Conservation (phyloP, 2,329 filamentous ascomycete genomes). For the Claviceps purpurea region DNA sequence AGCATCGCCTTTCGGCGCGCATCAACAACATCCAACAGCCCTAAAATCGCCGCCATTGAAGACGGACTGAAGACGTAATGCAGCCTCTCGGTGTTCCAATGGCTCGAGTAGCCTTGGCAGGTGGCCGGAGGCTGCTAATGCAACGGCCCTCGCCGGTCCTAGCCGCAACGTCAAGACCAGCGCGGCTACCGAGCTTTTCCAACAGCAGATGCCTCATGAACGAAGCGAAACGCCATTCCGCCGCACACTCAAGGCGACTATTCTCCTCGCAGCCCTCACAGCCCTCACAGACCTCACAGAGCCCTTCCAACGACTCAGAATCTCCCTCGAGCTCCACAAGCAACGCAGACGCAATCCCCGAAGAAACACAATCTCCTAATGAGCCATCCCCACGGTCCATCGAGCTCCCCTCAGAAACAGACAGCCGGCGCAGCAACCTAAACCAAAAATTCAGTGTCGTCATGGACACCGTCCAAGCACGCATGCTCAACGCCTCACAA, state of each 20-base stretch:
- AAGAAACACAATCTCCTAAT: slow-evolving; percentile 1
- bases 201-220: slow-evolving; percentile 1
- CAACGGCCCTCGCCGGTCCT: slow-evolving; percentile 2
- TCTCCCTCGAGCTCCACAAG: neutral
- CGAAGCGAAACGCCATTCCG: neutral
- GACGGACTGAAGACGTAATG: slow-evolving; percentile 12
- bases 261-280: slow-evolving; percentile 13
- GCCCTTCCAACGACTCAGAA: slow-evolving; percentile 9
- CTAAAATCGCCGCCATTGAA: neutral
- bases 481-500: slow-evolving; percentile 72
- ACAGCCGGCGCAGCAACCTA: slow-evolving; percentile 19
- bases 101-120: slow-evolving; percentile 17
- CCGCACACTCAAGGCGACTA: slow-evolving; percentile 8
- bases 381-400: neutral
- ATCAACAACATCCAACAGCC: neutral
- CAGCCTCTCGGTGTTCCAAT: slow-evolving; percentile 21
- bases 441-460: slow-evolving; percentile 29
- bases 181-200: neutral
- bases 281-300: slow-evolving; percentile 9
- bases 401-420: slow-evolving; percentile 21
- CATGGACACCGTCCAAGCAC: slow-evolving; percentile 83
- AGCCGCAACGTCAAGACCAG: neutral
- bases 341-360: neutral
- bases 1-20: neutral
- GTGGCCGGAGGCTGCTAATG: slow-evolving; percentile 14